Evolutionary conservation across 768 basidiomycete genomes (phyloP).

Genomic region (Termitomyces sp.): DNA sequence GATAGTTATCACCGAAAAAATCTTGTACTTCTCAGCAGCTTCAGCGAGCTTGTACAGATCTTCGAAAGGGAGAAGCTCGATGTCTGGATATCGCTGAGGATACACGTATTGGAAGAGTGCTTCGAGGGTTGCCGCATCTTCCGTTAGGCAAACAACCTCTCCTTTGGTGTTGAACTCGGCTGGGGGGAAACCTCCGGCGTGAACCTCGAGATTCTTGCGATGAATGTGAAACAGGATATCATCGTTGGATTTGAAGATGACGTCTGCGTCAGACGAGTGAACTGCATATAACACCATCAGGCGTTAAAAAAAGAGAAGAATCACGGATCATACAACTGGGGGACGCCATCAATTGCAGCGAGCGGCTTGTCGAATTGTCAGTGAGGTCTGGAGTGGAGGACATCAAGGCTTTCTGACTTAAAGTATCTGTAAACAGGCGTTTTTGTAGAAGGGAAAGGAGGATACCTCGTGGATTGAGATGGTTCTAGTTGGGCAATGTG

Average conservation of each 20-base stretch:
- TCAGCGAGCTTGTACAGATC: not conserved
- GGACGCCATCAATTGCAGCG: no score
- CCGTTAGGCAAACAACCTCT: not conserved
- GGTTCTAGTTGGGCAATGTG: no score
- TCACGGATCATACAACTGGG: no score
- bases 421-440: no score
- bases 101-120: not conserved
- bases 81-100: not conserved
- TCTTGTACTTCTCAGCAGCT: not conserved
- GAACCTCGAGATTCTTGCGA: not conserved
- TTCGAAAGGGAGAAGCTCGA: not conserved
- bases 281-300: not conserved
- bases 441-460: no score
- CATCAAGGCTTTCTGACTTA: no score
- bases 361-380: no score
- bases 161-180: not conserved
- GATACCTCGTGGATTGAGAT: no score
- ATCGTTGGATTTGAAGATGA: not conserved
- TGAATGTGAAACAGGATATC: not conserved
- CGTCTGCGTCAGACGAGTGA: slow-evolving; percentile 12
- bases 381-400: no score
- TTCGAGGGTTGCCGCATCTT: not conserved
- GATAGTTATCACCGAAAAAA: not conserved
- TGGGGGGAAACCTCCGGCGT: not conserved
- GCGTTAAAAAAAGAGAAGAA: no score